Evolutionary conservation across 441 rosid species (phyloP).

Genomic region (Erysimum cheiri): DNA sequence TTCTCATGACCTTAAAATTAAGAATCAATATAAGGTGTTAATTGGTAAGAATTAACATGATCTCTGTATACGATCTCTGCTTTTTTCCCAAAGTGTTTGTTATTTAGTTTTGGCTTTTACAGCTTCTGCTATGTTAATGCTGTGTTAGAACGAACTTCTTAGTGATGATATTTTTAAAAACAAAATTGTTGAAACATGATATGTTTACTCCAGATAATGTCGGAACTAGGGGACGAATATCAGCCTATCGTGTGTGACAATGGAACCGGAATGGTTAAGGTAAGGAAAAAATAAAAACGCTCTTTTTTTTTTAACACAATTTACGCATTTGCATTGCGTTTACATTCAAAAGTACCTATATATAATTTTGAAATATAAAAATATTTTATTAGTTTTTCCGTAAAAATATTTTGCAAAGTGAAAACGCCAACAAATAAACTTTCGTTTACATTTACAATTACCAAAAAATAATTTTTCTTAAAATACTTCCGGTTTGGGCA

Average conservation of each 20-base stretch:
- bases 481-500: not conserved
- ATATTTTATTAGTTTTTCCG: not conserved
- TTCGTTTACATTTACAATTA: not conserved
- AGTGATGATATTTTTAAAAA: not conserved
- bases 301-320: not conserved
- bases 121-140: not conserved
- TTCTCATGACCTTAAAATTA: not conserved
- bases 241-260: conserved; percentile 69
- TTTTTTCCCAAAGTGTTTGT: not conserved
- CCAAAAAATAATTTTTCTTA: not conserved
- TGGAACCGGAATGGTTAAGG: conserved; percentile 83
- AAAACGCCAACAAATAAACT: not conserved
- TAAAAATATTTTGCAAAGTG: not conserved
- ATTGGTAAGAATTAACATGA: not conserved
- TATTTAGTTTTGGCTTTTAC: not conserved
- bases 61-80: not conserved
- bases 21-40: not conserved
- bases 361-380: not conserved
- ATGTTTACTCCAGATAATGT: conserved; percentile 56
- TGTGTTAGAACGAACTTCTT: not conserved
- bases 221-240: conserved; percentile 35
- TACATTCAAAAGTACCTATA: not conserved
- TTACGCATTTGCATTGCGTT: no score
- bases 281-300: conserved; percentile 28
- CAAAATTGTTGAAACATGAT: not conserved